Evolutionary conservation across 2,329 filamentous ascomycete species (phyloP), one percentile per base, ranked within the genome.

Genomic region (Trichoderma sp.): DNA sequence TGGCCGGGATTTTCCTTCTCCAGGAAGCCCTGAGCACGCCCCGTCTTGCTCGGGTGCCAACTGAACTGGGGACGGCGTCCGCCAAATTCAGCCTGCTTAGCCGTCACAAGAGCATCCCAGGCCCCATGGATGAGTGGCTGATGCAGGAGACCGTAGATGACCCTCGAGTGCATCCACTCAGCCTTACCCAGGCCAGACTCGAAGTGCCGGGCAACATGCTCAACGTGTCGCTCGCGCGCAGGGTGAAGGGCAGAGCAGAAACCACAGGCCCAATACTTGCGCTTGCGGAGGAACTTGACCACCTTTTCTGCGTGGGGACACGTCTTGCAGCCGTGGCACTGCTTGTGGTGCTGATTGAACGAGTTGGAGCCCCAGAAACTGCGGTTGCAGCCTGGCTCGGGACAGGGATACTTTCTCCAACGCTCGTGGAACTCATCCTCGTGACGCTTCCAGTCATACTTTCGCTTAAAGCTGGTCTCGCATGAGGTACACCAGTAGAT

Each of bases 351-450:
- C 81, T 92, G 90, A 78, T 92, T 91, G 82, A 93, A 92, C 5
- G 90, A 91, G 81, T 92, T 92, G 78, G 91, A 90, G 11, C 91
- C 90, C 87, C 90, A 92, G 82, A 93, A 92, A 80, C 90, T 91
- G 79, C 91, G 89, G 82, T 92, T 92, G 83, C 91, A 93, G 78
- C 86, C 86, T 9, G 85, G 86, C 78, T 91, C 91, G 6, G 91
- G 91, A 79, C 91, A 93, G 14, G 91, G 90, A 81, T 92, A 93
- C 80, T 91, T 92, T 77, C 91, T 89, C 85, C 90, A 90, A 73
- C 91, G 89, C 85, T 93, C 91, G 82, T 93, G 91, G 80, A 92
- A 92, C 82, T 92, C 91, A 79, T 92, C 91, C 81, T 93, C 91
- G 82, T 93, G 91, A 38, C 90, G 88, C 82, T 92, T 92, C 91